Base-by-base conservation (phyloP, 805 yeast genomes). In the Cyberlindnera lachancei region DNA sequence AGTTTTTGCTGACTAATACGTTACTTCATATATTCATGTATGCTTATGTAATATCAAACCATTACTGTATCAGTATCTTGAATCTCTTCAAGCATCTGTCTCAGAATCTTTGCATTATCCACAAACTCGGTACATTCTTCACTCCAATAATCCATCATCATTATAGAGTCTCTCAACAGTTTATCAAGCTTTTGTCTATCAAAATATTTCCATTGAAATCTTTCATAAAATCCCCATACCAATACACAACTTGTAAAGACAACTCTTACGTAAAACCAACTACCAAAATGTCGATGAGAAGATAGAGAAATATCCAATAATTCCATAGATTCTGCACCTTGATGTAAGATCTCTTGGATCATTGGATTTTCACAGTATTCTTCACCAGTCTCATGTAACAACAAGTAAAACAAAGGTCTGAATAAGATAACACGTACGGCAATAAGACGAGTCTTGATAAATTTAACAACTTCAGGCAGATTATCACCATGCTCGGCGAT, bases 261-360 rank as follows among this genome's bases (percentile, higher is more conserved):
- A 16, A 43, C 45, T 27, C 50, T 37, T 2, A 35, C 26, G 18
- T 42, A 49, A 29, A 46, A 44, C 53, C 53, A 49, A 3, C 51
- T 47, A 1, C 53, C 53, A 24, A 39, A 43, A 30, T 49, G 52
- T 19, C 54, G 36, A 25, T 49, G 54, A 1, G 42, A 36, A 1
- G 54, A 48, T 9, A 49, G 22, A 21, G 50, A 44, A 3, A 46
- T 30, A 15, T 42, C 41, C 14, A 47, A 12, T 28, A 46, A 22
- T 8, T 44, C 51, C 27, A 41, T 35, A 0, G 44, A 40, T 18
- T 49, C 50, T 1, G 27, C 36, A 1, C 40, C 29, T 25, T 44
- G 50, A 16, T 29, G 20, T 9, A 49, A n/a, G 5, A 49, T 28
- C 10, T 38, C 41, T 6, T 34, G 33, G 8, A 47, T 29, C 18